A percentile compares a stretch with the other conserved stretches of the same genome.
Conservation (phyloP, 352 stramenopile species). For the Peronospora tabacina region DNA sequence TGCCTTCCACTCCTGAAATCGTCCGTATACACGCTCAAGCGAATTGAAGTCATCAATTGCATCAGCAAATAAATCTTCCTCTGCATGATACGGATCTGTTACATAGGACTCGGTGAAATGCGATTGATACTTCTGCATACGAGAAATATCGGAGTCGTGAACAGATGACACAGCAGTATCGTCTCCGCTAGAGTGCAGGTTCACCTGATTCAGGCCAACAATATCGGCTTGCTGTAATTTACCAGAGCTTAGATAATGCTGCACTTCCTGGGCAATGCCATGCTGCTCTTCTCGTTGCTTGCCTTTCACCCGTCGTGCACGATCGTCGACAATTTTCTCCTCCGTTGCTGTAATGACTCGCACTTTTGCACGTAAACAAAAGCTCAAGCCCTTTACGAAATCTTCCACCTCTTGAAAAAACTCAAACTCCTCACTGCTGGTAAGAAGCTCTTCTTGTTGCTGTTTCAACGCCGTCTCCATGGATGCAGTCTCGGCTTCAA, state of each 20-base stretch:
- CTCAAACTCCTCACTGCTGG: constrained; percentile 62
- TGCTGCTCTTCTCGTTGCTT: constrained; percentile 14
- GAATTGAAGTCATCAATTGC: constrained; percentile 64
- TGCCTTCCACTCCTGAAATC: constrained; percentile 63
- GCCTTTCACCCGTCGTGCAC: constrained; percentile 13
- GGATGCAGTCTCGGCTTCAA: constrained; percentile 42
- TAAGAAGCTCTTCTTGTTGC: constrained; percentile 43
- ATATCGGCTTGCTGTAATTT: constrained; percentile 17
- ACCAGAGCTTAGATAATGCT: constrained; percentile 13
- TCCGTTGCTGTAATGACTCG: constrained; percentile 43
- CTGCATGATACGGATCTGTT: constrained; percentile 4
- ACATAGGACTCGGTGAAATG: constrained; percentile 30
- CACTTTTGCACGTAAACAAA: constrained; percentile 64
- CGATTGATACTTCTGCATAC: constrained; percentile 16
- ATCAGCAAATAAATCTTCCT: constrained; percentile 47
- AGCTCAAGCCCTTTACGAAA: constrained; percentile 65
- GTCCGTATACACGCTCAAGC: constrained; percentile 43
- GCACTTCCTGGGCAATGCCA: constrained; percentile 8
- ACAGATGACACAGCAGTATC: background rate
- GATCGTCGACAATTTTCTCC: constrained; percentile 22
- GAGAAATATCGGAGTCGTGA: constrained; percentile 2
- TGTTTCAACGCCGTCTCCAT: constrained; percentile 35
- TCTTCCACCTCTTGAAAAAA: constrained; percentile 73
- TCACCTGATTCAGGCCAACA: constrained; percentile 10
- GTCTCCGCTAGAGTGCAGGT: constrained; percentile 10